Percentiles rank a stretch among this genome's conserved stretches.
These are phyloP conservation scores for Xylaria grammica DNA, from an alignment of 495 filamentous ascomycete genomes.

Conservation along the genomic window DNA sequence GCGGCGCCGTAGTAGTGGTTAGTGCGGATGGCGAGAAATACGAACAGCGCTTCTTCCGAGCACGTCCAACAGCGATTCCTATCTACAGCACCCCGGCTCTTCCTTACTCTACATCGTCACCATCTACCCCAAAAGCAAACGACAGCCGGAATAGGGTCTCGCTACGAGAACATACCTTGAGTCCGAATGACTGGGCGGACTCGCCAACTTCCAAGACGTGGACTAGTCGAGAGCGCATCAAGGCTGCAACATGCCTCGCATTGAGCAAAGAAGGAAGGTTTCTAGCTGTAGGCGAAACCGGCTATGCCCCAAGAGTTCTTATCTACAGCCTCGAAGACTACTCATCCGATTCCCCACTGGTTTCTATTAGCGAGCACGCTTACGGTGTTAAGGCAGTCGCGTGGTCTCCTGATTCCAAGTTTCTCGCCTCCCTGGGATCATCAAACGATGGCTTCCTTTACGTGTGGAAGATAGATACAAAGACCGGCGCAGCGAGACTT, in stretches of 20 bases:
- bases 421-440: constrained; percentile 84
- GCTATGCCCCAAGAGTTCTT: constrained; percentile 88
- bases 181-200: constrained; percentile 60
- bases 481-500: constrained; percentile 81
- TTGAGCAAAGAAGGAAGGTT: constrained; percentile 89
- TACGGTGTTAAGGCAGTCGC: constrained; percentile 88
- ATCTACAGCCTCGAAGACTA: constrained; percentile 84
- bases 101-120: constrained; percentile 53
- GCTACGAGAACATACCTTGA: constrained; percentile 61
- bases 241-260: constrained; percentile 93
- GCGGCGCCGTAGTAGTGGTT: constrained; percentile 90
- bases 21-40: constrained; percentile 75
- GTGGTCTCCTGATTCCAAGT: constrained; percentile 86
- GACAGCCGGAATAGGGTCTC: constrained; percentile 66
- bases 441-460: constrained; percentile 94
- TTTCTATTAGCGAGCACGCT: constrained; percentile 84
- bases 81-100: constrained; percentile 54
- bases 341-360: constrained; percentile 80
- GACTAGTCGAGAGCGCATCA: constrained; percentile 87
- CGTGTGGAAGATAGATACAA: constrained; percentile 83
- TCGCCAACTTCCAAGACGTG: constrained; percentile 70
- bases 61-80: constrained; percentile 76
- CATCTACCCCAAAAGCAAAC: constrained; percentile 67
- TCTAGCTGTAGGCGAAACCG: constrained; percentile 93
- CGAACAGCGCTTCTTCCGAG: constrained; percentile 87